Percentiles rank a stretch among this genome's conserved stretches.
Conservation (phyloP, 1,284 basidiomycete genomes). For the Athelia sp. region DNA sequence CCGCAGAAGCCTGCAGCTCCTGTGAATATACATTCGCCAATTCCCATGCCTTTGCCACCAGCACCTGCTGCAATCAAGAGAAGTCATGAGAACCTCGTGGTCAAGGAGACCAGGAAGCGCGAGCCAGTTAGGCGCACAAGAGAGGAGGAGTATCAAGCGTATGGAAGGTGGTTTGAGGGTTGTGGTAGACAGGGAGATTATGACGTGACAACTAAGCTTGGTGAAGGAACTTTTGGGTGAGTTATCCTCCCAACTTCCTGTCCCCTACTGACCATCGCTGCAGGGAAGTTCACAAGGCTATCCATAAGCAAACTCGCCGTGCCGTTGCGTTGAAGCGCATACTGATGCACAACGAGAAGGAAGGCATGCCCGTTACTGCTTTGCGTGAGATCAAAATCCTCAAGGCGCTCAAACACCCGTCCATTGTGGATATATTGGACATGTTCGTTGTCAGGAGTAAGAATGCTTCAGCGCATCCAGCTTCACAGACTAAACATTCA, state of each 20-base stretch:
- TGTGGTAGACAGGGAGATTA: conserved; percentile 79
- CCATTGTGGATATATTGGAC: conserved; percentile 86
- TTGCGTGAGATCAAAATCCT: conserved; percentile 98
- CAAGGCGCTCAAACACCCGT: conserved; percentile 83
- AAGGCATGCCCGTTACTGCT: conserved; percentile 95
- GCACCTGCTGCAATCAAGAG: conserved; percentile 5
- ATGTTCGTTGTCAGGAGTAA: conserved; percentile 82
- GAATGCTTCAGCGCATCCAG: conserved; percentile 15
- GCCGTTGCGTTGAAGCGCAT: conserved; percentile 92
- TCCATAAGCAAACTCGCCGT: conserved; percentile 55
- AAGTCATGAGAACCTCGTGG: background rate
- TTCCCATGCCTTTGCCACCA: conserved; percentile 28
- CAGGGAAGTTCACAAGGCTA: conserved; percentile 87
- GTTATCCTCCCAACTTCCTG: conserved; percentile 22
- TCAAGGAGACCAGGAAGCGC: conserved; percentile 25
- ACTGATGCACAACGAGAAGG: conserved; percentile 93
- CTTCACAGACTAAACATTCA: conserved; percentile 1
- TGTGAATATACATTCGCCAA: conserved; percentile 37
- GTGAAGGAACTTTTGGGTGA: conserved; percentile 94
- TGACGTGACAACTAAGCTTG: conserved; percentile 78
- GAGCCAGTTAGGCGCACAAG: conserved; percentile 44
- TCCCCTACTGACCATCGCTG: conserved; percentile 5
- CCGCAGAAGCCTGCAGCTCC: conserved; percentile 38
- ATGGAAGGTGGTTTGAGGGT: conserved; percentile 69
- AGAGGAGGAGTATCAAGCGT: conserved; percentile 63